Evolutionary conservation across 2,329 filamentous ascomycete species (phyloP).

Genomic region (Eutypa lata): DNA sequence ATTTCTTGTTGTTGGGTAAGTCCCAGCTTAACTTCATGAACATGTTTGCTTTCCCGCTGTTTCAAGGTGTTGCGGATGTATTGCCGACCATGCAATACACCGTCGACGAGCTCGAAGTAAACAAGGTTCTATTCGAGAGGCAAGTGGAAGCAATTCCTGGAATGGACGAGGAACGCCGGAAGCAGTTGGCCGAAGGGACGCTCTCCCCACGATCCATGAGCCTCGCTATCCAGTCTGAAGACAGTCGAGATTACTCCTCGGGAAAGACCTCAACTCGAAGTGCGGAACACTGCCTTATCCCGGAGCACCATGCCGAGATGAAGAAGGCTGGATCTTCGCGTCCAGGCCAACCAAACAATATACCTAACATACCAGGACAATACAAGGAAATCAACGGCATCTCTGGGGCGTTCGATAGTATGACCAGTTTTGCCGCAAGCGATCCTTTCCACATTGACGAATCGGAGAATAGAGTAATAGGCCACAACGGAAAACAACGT

Average conservation of each 20-base stretch:
- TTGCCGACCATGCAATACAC: constrained; percentile 83
- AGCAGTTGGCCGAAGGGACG: constrained; percentile 36
- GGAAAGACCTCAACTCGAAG: constrained; percentile 6
- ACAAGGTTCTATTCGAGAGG: constrained; percentile 70
- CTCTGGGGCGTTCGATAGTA: constrained; percentile 41
- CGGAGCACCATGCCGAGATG: constrained; percentile 22
- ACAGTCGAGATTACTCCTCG: constrained; percentile 15
- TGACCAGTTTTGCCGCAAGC: constrained; percentile 45
- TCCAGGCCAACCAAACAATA: constrained; percentile 24
- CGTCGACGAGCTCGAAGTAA: constrained; percentile 75
- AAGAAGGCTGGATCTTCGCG: constrained; percentile 21
- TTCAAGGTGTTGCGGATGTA: constrained; percentile 81
- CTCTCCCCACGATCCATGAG: constrained; percentile 45
- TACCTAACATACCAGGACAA: constrained; percentile 29
- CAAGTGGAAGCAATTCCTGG: constrained; percentile 63
- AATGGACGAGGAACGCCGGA: constrained; percentile 36
- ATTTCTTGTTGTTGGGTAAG: constrained; percentile 76
- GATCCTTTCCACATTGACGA: constrained; percentile 46
- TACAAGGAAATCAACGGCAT: constrained; percentile 44
- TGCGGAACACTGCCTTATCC: constrained; percentile 9
- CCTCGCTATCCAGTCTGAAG: constrained; percentile 28
- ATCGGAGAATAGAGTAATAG: constrained; percentile 26
- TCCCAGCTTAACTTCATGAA: constrained; percentile 97
- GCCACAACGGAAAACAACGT: constrained; percentile 46
- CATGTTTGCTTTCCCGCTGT: constrained; percentile 88